Percentiles rank a stretch among this genome's conserved stretches.
phyloP scores from a whole-genome alignment of 345 rosid species.

The Theobroma cacao region DNA sequence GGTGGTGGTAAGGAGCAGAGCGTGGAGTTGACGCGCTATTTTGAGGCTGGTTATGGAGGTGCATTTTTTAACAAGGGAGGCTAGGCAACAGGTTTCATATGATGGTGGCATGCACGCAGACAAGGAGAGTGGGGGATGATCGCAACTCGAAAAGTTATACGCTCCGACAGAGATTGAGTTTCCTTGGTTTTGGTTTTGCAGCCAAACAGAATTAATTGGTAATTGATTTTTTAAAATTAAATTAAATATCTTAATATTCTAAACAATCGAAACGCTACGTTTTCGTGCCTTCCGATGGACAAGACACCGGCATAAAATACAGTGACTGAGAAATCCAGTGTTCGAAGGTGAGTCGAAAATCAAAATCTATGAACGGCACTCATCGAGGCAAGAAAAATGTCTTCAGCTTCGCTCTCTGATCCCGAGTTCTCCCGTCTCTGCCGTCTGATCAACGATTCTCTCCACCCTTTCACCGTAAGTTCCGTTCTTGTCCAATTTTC shows the following conservation, averaged over 20 bases:
- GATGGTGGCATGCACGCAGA: slow-evolving; percentile 31
- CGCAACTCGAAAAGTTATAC: not conserved
- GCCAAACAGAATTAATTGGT: not conserved
- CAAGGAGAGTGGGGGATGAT: not conserved
- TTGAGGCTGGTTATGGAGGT: slow-evolving; percentile 34
- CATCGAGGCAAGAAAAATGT: slow-evolving; percentile 29
- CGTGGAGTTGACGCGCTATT: slow-evolving; percentile 67
- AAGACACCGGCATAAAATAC: too few relatives aligned
- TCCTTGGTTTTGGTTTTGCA: not conserved
- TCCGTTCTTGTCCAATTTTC: not conserved
- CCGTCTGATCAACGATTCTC: slow-evolving; percentile 41
- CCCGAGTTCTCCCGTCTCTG: slow-evolving; percentile 30
- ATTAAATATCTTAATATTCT: too few relatives aligned
- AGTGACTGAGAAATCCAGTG: too few relatives aligned
- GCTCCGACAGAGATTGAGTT: not conserved
- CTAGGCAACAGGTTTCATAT: slow-evolving; percentile 29
- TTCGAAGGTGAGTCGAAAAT: not conserved
- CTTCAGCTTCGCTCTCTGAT: slow-evolving; percentile 1
- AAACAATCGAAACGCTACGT: too few relatives aligned
- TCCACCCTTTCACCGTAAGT: slow-evolving; percentile 40
- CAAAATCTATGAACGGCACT: not conserved
- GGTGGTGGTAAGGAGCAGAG: slow-evolving; percentile 46
- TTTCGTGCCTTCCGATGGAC: not conserved
- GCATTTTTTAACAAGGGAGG: slow-evolving; percentile 50
- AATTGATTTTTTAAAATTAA: not conserved